phyloP scores from a whole-genome alignment of 345 rosid species.

The Microcos paniculata region DNA sequence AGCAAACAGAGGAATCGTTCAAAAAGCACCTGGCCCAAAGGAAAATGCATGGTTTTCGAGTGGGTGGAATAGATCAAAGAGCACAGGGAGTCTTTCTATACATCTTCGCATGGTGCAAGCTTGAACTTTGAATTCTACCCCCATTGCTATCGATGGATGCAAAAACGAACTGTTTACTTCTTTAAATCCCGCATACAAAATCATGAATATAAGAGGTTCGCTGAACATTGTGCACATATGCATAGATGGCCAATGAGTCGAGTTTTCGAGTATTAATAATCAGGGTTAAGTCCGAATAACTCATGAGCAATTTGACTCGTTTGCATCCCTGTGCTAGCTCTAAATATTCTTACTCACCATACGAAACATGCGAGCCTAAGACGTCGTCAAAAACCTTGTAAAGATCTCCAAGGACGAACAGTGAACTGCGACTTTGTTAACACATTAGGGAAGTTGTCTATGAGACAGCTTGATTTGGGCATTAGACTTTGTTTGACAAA shows the following conservation, averaged over 20 bases:
- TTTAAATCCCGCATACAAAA: background rate
- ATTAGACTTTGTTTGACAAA: too few relatives aligned
- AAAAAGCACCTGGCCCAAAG: background rate
- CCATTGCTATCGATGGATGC: background rate
- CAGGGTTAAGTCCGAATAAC: background rate
- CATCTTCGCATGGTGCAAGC: background rate
- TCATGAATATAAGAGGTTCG: background rate
- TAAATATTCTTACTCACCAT: background rate
- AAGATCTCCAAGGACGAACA: slow-evolving; percentile 2
- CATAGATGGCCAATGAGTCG: too few relatives aligned
- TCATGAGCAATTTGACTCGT: background rate
- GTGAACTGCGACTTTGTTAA: background rate
- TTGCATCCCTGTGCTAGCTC: too few relatives aligned
- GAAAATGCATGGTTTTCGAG: background rate
- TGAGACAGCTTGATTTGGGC: too few relatives aligned
- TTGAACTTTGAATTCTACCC: background rate
- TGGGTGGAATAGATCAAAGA: background rate
- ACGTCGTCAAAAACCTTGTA: background rate
- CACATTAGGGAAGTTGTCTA: background rate
- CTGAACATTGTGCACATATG: background rate
- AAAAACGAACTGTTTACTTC: background rate
- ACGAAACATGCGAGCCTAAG: background rate
- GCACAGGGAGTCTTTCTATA: background rate
- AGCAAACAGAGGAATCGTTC: background rate
- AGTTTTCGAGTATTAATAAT: too few relatives aligned